Conservation (phyloP, 163 green algal genomes). For the Volvox carteri region DNA sequence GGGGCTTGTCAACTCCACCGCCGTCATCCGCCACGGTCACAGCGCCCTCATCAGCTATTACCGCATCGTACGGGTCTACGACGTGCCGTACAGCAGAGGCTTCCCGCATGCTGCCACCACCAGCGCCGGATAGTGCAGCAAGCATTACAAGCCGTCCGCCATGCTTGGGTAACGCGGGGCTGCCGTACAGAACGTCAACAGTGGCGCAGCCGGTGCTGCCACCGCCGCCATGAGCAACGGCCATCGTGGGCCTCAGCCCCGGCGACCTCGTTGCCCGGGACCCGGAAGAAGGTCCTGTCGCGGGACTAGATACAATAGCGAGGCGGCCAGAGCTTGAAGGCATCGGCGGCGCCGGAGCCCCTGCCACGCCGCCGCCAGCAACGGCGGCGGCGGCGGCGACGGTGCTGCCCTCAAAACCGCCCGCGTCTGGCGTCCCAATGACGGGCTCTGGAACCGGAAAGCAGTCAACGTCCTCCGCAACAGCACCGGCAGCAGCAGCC, state of each 20-base stretch:
- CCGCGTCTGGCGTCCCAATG: no score
- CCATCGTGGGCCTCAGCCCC: neutral
- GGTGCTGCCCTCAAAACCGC: no score
- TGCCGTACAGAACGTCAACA: neutral
- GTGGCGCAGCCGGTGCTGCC: neutral
- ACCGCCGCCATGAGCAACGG: neutral
- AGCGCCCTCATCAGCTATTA: neutral
- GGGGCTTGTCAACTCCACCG: neutral
- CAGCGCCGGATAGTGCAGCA: neutral
- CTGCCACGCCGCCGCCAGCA: neutral
- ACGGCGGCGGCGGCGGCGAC: neutral
- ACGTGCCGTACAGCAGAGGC: neutral
- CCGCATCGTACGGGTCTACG: conserved; percentile 31
- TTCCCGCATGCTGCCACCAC: neutral
- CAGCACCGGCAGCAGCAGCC: no score
- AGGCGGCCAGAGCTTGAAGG: neutral
- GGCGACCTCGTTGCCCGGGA: neutral
- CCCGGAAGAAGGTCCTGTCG: no score
- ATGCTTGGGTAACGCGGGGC: neutral
- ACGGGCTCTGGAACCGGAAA: no score
- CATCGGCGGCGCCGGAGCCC: neutral
- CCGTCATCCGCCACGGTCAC: neutral
- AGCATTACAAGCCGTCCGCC: neutral
- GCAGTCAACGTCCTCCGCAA: no score
- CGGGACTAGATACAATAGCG: no score